phyloP scores from a whole-genome alignment of 1,284 basidiomycete genomes.

The Trametes hirsuta region DNA sequence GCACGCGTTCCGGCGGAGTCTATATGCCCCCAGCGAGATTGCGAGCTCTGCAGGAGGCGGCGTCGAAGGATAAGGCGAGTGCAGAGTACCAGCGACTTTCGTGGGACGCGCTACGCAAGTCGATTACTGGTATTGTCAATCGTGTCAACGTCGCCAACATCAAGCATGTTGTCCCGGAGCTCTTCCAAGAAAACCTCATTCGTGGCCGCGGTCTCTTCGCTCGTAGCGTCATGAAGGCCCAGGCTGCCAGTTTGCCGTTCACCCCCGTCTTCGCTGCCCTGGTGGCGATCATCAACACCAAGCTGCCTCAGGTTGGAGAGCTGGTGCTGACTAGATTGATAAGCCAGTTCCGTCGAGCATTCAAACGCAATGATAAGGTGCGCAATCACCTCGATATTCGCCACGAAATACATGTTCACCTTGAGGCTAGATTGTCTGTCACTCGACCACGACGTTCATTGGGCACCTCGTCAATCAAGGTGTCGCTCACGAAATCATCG shows the following conservation, averaged over 20 bases:
- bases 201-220: slow-evolving; percentile 89
- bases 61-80: slow-evolving; percentile 82
- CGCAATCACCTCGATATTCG: slow-evolving; percentile 30
- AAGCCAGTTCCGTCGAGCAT: slow-evolving; percentile 93
- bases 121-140: slow-evolving; percentile 99
- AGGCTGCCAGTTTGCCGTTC: slow-evolving; percentile 94
- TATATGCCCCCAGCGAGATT: slow-evolving; percentile 96
- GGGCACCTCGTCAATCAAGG: slow-evolving; percentile 97
- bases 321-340: slow-evolving; percentile 87
- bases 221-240: slow-evolving; percentile 97
- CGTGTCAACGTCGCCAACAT: slow-evolving; percentile 96
- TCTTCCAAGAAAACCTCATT: slow-evolving; percentile 92
- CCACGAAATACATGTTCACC: neutral
- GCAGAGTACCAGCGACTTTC: slow-evolving; percentile 95
- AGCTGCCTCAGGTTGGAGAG: slow-evolving; percentile 96
- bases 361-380: slow-evolving; percentile 98
- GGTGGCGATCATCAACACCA: slow-evolving; percentile 95
- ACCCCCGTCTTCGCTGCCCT: slow-evolving; percentile 97
- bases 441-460: slow-evolving; percentile 94
- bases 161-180: slow-evolving; percentile 94
- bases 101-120: slow-evolving; percentile 98
- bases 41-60: slow-evolving; percentile 89
- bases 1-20: slow-evolving; percentile 88
- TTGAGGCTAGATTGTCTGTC: slow-evolving; percentile 75
- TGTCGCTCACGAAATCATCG: slow-evolving; percentile 93